These are phyloP conservation scores for Xylaria venustula DNA, from an alignment of 495 filamentous ascomycete species.

Conservation along the genomic window DNA sequence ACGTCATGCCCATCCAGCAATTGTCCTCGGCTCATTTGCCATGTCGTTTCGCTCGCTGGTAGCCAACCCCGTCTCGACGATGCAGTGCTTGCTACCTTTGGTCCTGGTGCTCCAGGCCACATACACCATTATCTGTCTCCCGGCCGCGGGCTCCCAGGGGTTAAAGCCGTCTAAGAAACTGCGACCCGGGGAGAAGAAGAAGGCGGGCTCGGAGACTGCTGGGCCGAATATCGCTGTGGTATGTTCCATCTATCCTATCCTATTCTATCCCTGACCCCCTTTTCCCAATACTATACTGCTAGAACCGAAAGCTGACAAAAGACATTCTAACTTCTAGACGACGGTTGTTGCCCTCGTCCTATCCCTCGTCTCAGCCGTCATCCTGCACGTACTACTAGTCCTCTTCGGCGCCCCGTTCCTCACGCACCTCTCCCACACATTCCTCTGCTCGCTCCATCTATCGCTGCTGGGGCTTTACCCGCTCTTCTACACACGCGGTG, in stretches of 20 bases:
- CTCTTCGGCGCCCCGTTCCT: slow-evolving; percentile 90
- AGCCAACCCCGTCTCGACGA: slow-evolving; percentile 63
- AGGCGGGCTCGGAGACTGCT: slow-evolving; percentile 33
- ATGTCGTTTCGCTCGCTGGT: slow-evolving; percentile 67
- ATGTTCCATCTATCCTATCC: slow-evolving; percentile 19
- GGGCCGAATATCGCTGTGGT: slow-evolving; percentile 36
- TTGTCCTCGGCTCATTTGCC: slow-evolving; percentile 61
- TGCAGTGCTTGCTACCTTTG: slow-evolving; percentile 60
- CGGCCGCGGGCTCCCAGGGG: slow-evolving; percentile 53
- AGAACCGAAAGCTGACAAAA: slow-evolving; percentile 4
- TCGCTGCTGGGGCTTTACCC: slow-evolving; percentile 72
- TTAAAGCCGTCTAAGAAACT: slow-evolving; percentile 31
- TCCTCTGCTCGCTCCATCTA: slow-evolving; percentile 77
- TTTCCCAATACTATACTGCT: too few species aligned
- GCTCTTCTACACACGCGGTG: slow-evolving; percentile 81
- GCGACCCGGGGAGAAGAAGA: slow-evolving; percentile 46
- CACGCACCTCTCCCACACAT: slow-evolving; percentile 74
- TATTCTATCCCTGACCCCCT: too few species aligned
- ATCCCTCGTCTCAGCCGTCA: slow-evolving; percentile 52
- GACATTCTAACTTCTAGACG: slow-evolving; percentile 45
- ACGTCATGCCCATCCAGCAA: slow-evolving; percentile 59
- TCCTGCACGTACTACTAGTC: slow-evolving; percentile 65
- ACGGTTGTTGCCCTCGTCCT: slow-evolving; percentile 62
- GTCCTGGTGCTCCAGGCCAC: slow-evolving; percentile 62
- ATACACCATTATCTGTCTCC: slow-evolving; percentile 73